Base-by-base conservation (phyloP, 179 eudicot species). In the Nepenthes alata region DNA sequence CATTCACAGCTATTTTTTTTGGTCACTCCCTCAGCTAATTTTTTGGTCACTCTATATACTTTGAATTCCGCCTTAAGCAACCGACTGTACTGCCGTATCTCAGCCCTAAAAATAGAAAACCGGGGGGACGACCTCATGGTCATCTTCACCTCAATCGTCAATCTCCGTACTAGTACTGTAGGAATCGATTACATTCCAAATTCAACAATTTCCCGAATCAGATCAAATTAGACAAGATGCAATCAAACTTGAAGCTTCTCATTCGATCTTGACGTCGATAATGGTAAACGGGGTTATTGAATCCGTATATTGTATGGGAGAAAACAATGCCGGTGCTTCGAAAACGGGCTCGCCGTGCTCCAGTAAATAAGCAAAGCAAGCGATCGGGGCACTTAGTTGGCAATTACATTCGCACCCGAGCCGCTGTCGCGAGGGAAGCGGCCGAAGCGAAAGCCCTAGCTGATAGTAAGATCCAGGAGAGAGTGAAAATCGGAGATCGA, bases 281-380 rank as follows among this genome's bases (percentile, higher is more conserved):
- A 35, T 63, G 15, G 61, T 52, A 52, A 52, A 4, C 25, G 16
- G 13, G 14, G 13, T 6, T 5, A 1, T 52, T 5, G n/a, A 12
- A 12, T 13, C 15, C 55, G 16, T 52, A 52, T 1, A 52, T 79
- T 84, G 70, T 70, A 79, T 81, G 86, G 86, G 8, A 41, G 70
- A 64, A 53, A 13, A 80, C 75, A 59, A 85, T 85, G 91, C 87
- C 87, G 69, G 83, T 80, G 80, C 68, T 83, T 74, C 85, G 80
- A 47, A 67, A 70, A 66, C 83, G 85, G 56, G 64, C 66, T 25
- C 77, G 75, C 45, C 78, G 77, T 74, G 65, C 72, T 65, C 66
- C 77, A 38, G 66, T 72, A 14, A 62, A 63, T 5, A 64, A 61
- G 37, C 61, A 47, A 35, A 59, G 47, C 37, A 60, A 60, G 53